Base-by-base conservation (phyloP, 2,329 filamentous ascomycete genomes). In the Geosmithia morbida region DNA sequence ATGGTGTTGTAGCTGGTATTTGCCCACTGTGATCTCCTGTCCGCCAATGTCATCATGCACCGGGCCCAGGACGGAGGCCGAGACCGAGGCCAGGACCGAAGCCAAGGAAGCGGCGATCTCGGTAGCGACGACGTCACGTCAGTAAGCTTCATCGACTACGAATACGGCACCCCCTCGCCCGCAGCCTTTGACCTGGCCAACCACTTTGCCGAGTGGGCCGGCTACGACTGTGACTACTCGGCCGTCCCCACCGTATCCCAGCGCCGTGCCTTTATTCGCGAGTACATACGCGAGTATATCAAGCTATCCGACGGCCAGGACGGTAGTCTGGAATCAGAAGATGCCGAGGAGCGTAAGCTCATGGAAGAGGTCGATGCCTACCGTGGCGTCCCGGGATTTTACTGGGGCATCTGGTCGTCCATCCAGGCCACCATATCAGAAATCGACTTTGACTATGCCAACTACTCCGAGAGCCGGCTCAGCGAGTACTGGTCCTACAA, bases 121-220 rank as follows among this genome's bases (percentile, higher is more conserved):
- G 54, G 54, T 22, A 56, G 61, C 14, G 58, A 66, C 29, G 33
- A 11, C 33, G 61, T 55, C 46, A 54, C 63, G 33, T 60, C 70
- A 20, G 69, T 75, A 45, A 72, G 77, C 59, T 97, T 98, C 66
- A 98, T 98, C 62, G 92, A 98, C 67, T 98, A 97, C 69, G 92
- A 98, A 65, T 98, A 98, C 65, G 88, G 89, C 14, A 92, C 87
- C 4, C 89, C 92, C 2, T 90, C 89, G 1, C 90, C 90, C 1
- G 88, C 89, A 3, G 89, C 90, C 2, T 98, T 98, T 65, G 92
- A 98, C 62, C 81, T 98, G 55, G 84, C 90, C 46, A 98, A 98
- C 67, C 92, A 98, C 70, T 95, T 98, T 61, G 88, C 92, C 44
- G 92, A 98, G 67, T 98, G 92, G 90, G 89, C 84, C 50, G 92